Evolutionary conservation across 2,329 filamentous ascomycete genomes (phyloP).

Genomic region (Exutisphaerella laricina): DNA sequence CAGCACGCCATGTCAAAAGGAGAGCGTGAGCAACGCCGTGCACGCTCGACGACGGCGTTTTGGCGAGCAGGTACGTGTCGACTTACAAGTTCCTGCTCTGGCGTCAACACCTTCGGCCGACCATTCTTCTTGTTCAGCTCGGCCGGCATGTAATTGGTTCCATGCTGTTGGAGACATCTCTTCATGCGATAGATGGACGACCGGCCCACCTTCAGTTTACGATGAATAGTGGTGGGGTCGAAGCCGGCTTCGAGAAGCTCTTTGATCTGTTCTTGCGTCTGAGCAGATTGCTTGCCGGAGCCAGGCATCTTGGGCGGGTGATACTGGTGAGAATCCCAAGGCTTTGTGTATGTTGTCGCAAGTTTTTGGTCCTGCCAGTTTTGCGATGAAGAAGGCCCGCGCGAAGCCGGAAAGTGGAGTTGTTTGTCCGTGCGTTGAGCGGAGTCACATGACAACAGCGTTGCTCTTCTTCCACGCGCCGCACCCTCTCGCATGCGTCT

Average conservation of each 20-base stretch:
- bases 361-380: neutral
- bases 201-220: constrained; percentile 31
- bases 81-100: constrained; percentile 32
- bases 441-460: too few species aligned
- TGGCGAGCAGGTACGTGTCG: neutral
- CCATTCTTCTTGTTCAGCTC: constrained; percentile 35
- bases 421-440: too few species aligned
- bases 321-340: constrained; percentile 1
- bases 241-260: constrained; percentile 33
- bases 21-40: too few species aligned
- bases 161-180: constrained; percentile 30
- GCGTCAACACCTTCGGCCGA: constrained; percentile 29
- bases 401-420: too few species aligned
- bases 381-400: too few species aligned
- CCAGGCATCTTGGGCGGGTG: constrained; percentile 25
- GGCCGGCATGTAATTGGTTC: constrained; percentile 30
- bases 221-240: constrained; percentile 33
- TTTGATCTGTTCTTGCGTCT: constrained; percentile 30
- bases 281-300: constrained; percentile 28
- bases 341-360: neutral
- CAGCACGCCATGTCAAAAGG: constrained; percentile 4
- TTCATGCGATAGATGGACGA: constrained; percentile 34
- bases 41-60: too few species aligned
- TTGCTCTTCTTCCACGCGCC: too few species aligned
- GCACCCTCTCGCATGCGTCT: too few species aligned